A percentile compares a stretch with the other conserved stretches of the same genome.
phyloP scores from a whole-genome alignment of 1,139 yeast species.

The Geotrichum klebahnii region DNA sequence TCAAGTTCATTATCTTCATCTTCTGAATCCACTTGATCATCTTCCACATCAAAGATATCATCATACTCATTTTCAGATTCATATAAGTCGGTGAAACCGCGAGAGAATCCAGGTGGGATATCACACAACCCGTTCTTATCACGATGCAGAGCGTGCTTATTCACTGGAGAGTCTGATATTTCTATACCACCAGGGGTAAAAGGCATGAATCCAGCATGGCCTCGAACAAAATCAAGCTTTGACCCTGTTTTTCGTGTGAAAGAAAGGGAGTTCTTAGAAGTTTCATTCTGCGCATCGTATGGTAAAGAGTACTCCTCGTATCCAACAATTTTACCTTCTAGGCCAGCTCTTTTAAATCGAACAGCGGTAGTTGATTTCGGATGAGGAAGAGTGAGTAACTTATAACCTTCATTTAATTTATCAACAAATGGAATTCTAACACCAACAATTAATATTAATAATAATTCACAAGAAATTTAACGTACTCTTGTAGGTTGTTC shows the following conservation, averaged over 20 bases:
- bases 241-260: conserved; percentile 64
- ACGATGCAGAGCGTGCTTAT: conserved; percentile 52
- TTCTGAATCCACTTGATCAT: conserved; percentile 21
- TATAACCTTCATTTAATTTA: conserved; percentile 33
- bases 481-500: conserved; percentile 36
- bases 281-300: conserved; percentile 50
- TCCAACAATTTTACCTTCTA: conserved; percentile 62
- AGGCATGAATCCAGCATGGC: conserved; percentile 74
- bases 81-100: conserved; percentile 55
- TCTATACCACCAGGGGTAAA: conserved; percentile 88
- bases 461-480: not conserved
- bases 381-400: conserved; percentile 39
- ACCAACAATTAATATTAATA: not conserved
- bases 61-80: conserved; percentile 32
- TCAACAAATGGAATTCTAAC: conserved; percentile 41
- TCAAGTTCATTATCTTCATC: conserved; percentile 20
- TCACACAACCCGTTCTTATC: conserved; percentile 74
- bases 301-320: conserved; percentile 58
- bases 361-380: conserved; percentile 43
- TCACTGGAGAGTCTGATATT: conserved; percentile 40
- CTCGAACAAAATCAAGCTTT: conserved; percentile 59
- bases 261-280: conserved; percentile 67
- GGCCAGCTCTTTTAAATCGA: conserved; percentile 54
- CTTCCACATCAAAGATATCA: conserved; percentile 16
- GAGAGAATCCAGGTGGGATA: conserved; percentile 71